Conservation (phyloP, 495 filamentous ascomycete genomes). For the Penicillium pancosmium region DNA sequence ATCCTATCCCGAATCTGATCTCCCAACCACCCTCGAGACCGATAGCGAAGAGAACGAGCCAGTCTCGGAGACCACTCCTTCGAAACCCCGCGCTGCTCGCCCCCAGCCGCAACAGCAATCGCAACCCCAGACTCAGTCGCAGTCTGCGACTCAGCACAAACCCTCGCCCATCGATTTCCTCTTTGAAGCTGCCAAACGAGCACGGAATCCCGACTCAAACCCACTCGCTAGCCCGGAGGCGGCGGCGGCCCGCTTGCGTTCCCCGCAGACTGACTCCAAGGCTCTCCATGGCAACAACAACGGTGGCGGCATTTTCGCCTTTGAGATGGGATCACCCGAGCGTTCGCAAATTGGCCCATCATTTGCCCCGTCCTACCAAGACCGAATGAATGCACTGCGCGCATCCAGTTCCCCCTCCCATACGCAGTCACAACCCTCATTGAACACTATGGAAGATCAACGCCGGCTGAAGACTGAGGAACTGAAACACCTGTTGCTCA, state of each 20-base stretch:
- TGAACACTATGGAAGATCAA: slow-evolving; percentile 39
- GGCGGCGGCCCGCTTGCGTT: slow-evolving; percentile 31
- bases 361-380: slow-evolving; percentile 68
- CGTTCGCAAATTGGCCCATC: slow-evolving; percentile 56
- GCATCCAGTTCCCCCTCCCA: slow-evolving; percentile 30
- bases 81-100: slow-evolving; percentile 38
- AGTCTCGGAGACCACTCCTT: slow-evolving; percentile 44
- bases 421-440: slow-evolving; percentile 17
- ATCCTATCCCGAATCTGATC: slow-evolving; percentile 63
- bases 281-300: slow-evolving; percentile 37
- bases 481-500: slow-evolving; percentile 51
- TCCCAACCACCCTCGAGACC: slow-evolving; percentile 39
- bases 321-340: slow-evolving; percentile 64
- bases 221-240: slow-evolving; percentile 49
- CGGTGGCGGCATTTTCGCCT: slow-evolving; percentile 59
- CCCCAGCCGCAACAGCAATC: slow-evolving; percentile 11
- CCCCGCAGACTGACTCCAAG: slow-evolving; percentile 43
- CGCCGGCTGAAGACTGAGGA: slow-evolving; percentile 48
- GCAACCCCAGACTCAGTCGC: not conserved
- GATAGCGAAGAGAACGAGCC: slow-evolving; percentile 43
- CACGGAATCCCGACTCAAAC: slow-evolving; percentile 38
- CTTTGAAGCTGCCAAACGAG: slow-evolving; percentile 81
- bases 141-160: slow-evolving; percentile 39
- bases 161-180: slow-evolving; percentile 85
- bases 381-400: slow-evolving; percentile 63